Evolutionary conservation across 768 basidiomycete species (phyloP).

Genomic region (Phlebiopsis gigantea): DNA sequence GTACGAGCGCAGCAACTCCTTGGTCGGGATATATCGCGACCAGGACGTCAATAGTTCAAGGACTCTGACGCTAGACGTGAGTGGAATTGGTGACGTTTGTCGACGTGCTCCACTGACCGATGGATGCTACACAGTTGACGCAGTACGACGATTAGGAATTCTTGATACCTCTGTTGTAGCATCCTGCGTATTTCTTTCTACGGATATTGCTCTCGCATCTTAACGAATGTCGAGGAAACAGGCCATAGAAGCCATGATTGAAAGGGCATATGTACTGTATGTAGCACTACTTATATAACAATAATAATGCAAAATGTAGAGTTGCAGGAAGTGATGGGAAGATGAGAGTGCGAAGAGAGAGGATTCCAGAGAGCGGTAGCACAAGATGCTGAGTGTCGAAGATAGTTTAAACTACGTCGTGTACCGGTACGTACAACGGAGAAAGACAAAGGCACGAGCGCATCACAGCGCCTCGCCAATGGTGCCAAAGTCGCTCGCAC

Average conservation of each 20-base stretch:
- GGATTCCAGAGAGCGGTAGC: not conserved
- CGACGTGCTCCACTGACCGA: not conserved
- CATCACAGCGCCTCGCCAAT: conserved; percentile 23
- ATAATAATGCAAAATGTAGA: conserved; percentile 2
- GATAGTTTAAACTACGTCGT: not conserved
- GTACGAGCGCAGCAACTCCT: conserved; percentile 83
- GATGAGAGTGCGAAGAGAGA: not conserved
- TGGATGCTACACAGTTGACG: conserved; percentile 38
- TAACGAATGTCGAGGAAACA: not conserved
- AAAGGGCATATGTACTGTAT: conserved; percentile 4
- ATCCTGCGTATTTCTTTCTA: not conserved
- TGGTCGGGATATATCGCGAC: conserved; percentile 93
- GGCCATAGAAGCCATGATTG: not conserved
- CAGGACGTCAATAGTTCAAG: conserved; percentile 91
- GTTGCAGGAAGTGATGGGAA: not conserved
- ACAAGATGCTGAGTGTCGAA: not conserved
- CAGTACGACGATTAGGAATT: conserved; percentile 55
- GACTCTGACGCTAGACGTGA: conserved; percentile 87
- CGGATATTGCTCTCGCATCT: not conserved
- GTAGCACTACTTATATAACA: conserved; percentile 8
- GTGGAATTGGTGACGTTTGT: conserved; percentile 11
- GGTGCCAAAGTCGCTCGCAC: conserved; percentile 7
- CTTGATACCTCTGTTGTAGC: not conserved
- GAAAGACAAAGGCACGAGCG: not conserved
- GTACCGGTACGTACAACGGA: not conserved